phyloP scores from a whole-genome alignment of 129 eudicot species.

The Flaveria ramosissima region DNA sequence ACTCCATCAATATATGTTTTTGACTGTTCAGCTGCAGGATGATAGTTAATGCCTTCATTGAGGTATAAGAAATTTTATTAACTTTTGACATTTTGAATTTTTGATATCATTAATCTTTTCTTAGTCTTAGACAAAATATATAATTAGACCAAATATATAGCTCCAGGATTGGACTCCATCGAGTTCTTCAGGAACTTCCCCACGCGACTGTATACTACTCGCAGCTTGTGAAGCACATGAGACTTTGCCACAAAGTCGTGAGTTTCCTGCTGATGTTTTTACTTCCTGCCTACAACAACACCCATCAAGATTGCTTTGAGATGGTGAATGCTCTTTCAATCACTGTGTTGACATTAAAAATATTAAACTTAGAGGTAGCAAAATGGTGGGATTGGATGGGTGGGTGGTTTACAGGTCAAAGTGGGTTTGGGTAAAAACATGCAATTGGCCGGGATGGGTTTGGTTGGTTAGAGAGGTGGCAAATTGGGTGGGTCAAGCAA shows the following conservation, averaged over 20 bases:
- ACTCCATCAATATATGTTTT: constrained; percentile 97
- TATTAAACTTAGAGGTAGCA: neutral
- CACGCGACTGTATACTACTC: constrained; percentile 81
- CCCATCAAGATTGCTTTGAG: constrained; percentile 98
- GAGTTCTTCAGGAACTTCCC: constrained; percentile 64
- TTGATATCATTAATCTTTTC: neutral
- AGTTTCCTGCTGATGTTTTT: constrained; percentile 96
- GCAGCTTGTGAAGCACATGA: constrained; percentile 99
- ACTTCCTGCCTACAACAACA: constrained; percentile 98
- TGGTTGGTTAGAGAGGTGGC: neutral
- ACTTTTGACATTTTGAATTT: neutral
- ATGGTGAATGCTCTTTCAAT: constrained; percentile 55
- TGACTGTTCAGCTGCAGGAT: constrained; percentile 97
- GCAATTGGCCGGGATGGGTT: neutral
- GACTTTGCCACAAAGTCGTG: constrained; percentile 95
- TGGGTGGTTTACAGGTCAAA: neutral
- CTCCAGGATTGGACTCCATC: constrained; percentile 74
- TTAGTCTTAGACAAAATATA: constrained; percentile 3
- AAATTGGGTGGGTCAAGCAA: neutral
- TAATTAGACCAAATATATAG: constrained; percentile 36
- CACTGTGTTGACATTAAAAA: neutral
- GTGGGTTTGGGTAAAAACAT: neutral
- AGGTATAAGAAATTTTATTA: constrained; percentile 44
- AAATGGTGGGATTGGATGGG: neutral
- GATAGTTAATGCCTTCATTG: constrained; percentile 88